Evolutionary conservation across 768 basidiomycete genomes (phyloP).

Genomic region (Collybia mongolica): DNA sequence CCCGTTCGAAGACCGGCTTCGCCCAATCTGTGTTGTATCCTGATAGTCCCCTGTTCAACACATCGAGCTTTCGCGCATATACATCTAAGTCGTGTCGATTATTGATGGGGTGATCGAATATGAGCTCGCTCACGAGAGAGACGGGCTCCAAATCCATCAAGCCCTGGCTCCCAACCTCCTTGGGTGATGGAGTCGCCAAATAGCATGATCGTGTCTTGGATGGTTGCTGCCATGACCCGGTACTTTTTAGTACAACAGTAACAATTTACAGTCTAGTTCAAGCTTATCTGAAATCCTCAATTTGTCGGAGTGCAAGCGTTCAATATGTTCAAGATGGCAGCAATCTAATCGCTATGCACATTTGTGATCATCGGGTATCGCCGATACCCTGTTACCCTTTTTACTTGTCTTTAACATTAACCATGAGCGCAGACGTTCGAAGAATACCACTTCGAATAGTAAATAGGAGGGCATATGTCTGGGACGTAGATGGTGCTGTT

Average conservation of each 20-base stretch:
- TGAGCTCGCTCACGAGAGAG: conserved; percentile 53
- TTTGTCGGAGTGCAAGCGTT: background rate
- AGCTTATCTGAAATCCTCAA: background rate
- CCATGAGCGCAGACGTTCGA: conserved; percentile 20
- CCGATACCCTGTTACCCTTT: background rate
- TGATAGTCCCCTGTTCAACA: conserved; percentile 80
- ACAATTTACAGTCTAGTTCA: background rate
- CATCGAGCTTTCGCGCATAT: conserved; percentile 80
- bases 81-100: conserved; percentile 42
- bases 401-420: conserved; percentile 1
- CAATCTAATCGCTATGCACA: background rate
- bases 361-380: no score
- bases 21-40: conserved; percentile 92
- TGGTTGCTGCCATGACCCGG: conserved; percentile 48
- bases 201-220: conserved; percentile 69
- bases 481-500: conserved; percentile 75
- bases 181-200: conserved; percentile 87
- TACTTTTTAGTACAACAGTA: background rate
- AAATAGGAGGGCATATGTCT: conserved; percentile 82
- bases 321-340: background rate
- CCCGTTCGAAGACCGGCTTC: conserved; percentile 77
- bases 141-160: conserved; percentile 63
- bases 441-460: conserved; percentile 68
- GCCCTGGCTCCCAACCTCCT: conserved; percentile 49
- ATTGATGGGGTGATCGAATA: background rate